Evolutionary conservation across 306 rosid species (phyloP).

Genomic region (Acmispon strigosus): DNA sequence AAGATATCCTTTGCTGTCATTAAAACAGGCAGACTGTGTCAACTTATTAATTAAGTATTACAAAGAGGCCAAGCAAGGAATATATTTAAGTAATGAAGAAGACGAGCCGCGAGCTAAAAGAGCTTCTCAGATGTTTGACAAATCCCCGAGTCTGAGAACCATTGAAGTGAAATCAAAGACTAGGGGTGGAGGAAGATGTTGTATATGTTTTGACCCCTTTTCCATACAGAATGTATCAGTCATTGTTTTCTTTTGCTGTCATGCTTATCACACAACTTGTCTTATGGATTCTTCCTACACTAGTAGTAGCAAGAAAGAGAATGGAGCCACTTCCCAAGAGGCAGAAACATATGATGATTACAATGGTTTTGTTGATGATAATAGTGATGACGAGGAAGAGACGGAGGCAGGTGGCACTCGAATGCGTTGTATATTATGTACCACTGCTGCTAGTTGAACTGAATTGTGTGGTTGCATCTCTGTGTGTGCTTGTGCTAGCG

Average conservation of each 20-base stretch:
- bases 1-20: constrained; percentile 16
- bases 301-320: constrained; percentile 22
- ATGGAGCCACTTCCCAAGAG: constrained; percentile 26
- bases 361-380: constrained; percentile 38
- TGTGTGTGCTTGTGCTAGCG: constrained; percentile 2
- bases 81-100: constrained; percentile 61
- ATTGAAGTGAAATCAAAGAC: constrained; percentile 61
- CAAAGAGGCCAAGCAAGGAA: constrained; percentile 81
- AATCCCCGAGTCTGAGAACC: constrained; percentile 36
- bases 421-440: constrained; percentile 88
- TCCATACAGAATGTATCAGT: constrained; percentile 69
- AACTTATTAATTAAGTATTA: constrained; percentile 73
- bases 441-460: constrained; percentile 72
- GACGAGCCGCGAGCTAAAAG: constrained; percentile 53
- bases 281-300: constrained; percentile 64
- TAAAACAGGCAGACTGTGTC: constrained; percentile 70
- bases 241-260: constrained; percentile 64
- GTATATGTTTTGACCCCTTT: constrained; percentile 89
- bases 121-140: constrained; percentile 43
- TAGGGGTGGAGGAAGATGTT: constrained; percentile 84
- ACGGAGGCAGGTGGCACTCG: constrained; percentile 32
- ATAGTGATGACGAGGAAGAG: constrained; percentile 27
- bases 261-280: constrained; percentile 46
- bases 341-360: constrained; percentile 24
- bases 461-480: constrained; percentile 3